Evolutionary conservation across 2,329 filamentous ascomycete species (phyloP).

Genomic region (Aspergillus proliferans): DNA sequence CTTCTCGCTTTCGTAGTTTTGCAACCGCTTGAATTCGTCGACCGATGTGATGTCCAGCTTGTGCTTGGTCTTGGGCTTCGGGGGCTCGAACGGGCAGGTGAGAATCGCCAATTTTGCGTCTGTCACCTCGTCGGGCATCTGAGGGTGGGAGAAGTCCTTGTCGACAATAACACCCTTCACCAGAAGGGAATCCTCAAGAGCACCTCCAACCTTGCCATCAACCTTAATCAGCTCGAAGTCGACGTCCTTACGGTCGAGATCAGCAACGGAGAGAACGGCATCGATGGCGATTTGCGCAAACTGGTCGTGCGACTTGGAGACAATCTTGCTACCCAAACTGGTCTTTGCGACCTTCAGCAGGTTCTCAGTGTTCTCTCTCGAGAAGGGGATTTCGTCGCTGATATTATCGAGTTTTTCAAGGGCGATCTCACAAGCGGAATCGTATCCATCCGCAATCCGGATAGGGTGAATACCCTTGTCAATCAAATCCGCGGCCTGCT

Average conservation of each 20-base stretch:
- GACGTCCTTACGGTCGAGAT: constrained; percentile 92
- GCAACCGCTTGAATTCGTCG: constrained; percentile 96
- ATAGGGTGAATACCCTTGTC: constrained; percentile 99
- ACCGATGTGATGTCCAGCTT: constrained; percentile 96
- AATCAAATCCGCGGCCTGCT: constrained; percentile 95
- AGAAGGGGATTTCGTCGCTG: constrained; percentile 84
- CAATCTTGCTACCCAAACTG: constrained; percentile 95
- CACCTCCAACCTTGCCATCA: constrained; percentile 92
- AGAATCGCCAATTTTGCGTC: constrained; percentile 97
- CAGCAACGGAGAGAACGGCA: constrained; percentile 91
- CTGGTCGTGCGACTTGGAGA: constrained; percentile 97
- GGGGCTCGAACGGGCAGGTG: constrained; percentile 96
- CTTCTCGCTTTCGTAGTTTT: constrained; percentile 91
- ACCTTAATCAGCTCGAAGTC: constrained; percentile 99
- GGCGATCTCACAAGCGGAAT: constrained; percentile 94
- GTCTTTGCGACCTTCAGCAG: constrained; percentile 92
- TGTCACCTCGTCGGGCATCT: constrained; percentile 93
- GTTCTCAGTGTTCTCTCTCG: constrained; percentile 71
- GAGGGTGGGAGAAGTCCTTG: constrained; percentile 99
- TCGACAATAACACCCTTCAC: constrained; percentile 98
- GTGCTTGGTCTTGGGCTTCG: constrained; percentile 99
- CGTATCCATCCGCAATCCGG: constrained; percentile 95
- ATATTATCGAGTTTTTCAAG: constrained; percentile 88
- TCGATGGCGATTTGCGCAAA: constrained; percentile 97
- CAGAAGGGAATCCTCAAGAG: constrained; percentile 86